Base-by-base conservation (phyloP, 805 yeast genomes). In the Cyberlindnera misumaiensis region DNA sequence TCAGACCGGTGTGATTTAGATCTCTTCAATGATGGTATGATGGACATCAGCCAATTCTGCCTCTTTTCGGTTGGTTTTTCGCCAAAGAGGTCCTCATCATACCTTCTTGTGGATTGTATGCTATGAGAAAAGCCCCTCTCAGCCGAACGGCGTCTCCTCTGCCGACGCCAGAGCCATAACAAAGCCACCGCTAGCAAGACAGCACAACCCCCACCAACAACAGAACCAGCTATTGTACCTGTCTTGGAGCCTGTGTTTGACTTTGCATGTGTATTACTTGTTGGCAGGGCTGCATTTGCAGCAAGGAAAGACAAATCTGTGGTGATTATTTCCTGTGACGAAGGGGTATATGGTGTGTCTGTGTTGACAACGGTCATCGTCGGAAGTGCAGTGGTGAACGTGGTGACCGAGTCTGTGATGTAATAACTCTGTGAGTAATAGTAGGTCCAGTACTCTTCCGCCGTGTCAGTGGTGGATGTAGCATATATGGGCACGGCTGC, bases 171-270 rank as follows among this genome's bases (percentile, higher is more conserved):
- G 2, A 46, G 6, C 9, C 47, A 26, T 4, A 32, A 26, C 12
- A 22, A 6, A 11, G 22, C 28, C 15, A 4, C 24, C 6, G 49
- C 20, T 1, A 48, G n/a, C 3, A 39, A 32, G 3, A 41, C 36
- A n/a, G 55, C 57, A 17, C 34, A 41, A 17, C 52, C 48, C 9
- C 53, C 37, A 4, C 59, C 59, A 20, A 54, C 55, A 22, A 54
- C 55, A 5, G 56, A 51, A 1, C 59, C 59, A 4, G 53, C 54
- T 34, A 54, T 47, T 1, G 50, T 49, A 5, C 46, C 45, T 6
- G 36, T 47, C 4, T 36, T 28, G 24, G 28, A 10, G 6, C 12
- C 13, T 28, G 3, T 32, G 24, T 5, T 20, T 6, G 24, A 20
- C 8, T 8, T 8, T 8, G 5, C 8, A 8, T 8, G 24, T 20